phyloP scores from a whole-genome alignment of 768 basidiomycete genomes.

The Psilocybe cyanescens region DNA sequence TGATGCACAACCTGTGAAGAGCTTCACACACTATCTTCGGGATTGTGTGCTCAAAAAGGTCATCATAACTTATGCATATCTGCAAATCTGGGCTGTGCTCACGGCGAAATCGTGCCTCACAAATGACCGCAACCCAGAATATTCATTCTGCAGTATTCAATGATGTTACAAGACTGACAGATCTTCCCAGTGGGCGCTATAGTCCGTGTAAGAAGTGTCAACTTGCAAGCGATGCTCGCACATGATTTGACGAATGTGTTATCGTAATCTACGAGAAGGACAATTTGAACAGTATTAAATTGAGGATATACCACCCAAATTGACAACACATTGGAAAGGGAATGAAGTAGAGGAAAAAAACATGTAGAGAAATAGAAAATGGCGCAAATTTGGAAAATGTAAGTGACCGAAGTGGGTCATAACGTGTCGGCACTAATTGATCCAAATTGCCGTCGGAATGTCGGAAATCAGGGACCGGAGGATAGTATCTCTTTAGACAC shows the following conservation, averaged over 20 bases:
- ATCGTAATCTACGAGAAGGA: neutral
- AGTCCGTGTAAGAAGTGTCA: neutral
- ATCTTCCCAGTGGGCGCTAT: neutral
- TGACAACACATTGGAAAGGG: neutral
- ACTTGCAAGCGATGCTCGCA: neutral
- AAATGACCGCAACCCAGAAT: neutral
- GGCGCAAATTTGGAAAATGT: neutral
- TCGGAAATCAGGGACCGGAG: conserved; percentile 11
- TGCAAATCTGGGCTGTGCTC: neutral
- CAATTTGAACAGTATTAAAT: neutral
- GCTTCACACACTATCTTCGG: too few species aligned
- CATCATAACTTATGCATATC: neutral
- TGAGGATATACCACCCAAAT: neutral
- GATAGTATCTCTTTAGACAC: conserved; percentile 67
- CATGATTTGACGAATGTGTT: too few species aligned
- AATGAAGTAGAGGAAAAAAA: neutral
- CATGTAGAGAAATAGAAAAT: neutral
- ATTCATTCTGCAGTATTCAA: neutral
- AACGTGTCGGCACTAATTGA: neutral
- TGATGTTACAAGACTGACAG: neutral
- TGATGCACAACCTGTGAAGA: too few species aligned
- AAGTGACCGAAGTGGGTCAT: neutral
- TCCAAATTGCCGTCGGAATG: neutral
- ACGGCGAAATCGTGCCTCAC: neutral
- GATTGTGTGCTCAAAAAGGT: neutral